Evolutionary conservation across 2,329 filamentous ascomycete species (phyloP), one percentile per base, ranked within the genome.

Genomic region (Colletotrichum caudatum): DNA sequence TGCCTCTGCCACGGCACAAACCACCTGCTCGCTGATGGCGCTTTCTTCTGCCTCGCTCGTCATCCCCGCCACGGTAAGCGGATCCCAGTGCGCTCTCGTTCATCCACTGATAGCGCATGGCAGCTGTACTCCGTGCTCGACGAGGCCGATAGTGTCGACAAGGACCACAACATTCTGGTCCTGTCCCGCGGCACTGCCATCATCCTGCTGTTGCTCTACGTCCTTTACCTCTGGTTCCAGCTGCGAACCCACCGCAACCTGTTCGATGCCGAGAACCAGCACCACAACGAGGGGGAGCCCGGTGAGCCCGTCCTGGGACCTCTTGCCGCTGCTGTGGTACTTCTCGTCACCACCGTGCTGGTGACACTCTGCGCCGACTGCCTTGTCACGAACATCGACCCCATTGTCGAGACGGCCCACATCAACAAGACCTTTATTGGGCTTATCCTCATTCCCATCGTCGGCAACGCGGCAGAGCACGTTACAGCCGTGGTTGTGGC

Each of bases 401-500:
- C 86, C 35, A 87, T 95, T 58, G 92, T 94, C 33, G 86, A 89
- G 75, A 89, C 85, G 54, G 89, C 90, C 2, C 87, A 90, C 71
- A 92, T 95, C 78, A 94, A 91, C 83, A 92, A 93, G 81, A 93
- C 91, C 1, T 95, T 95, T 76, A 94, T 95, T 76, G 93, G 93
- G 84, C 84, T 94, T 60, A 93, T 94, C 61, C 83, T 94, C 26
- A 92, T 94, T 61, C 92, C 92, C 3, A 94, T 94, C 74, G 92
- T 94, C 39, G 92, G 92, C 53, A 94, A 94, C 76, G 92, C 92
- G 2, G 92, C 92, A 3, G 92, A 95, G 80, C 93, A 95, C 77
- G 93, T 94, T 48, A 95, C 93, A 1, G 93, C 93, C 23, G 91
- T 94, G n/a, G 91, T 94, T 37, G 93, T 95, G 35, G 92, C 93